These are phyloP conservation scores for Eimeria praecox DNA, from an alignment of 169 alveolate species.

Conservation along the genomic window DNA sequence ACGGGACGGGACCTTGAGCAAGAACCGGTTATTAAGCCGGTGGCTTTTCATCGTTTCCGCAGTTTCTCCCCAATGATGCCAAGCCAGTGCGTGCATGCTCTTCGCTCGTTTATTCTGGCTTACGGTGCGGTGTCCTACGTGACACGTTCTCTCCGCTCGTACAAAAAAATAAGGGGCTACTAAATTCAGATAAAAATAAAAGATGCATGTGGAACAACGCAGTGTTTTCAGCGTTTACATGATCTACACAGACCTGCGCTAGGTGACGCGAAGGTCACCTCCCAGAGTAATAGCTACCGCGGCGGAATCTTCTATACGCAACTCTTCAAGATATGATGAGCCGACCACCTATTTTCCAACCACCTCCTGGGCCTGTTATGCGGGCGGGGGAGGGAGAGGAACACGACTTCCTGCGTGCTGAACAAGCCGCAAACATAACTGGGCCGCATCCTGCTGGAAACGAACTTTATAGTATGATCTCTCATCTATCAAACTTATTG, in stretches of 20 bases:
- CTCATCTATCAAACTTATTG: conserved; percentile 1
- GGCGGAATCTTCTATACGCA: conserved; percentile 3
- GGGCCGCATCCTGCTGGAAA: not conserved
- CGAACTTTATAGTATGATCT: not conserved
- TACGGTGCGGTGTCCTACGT: conserved; percentile 38
- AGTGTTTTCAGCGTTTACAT: not conserved
- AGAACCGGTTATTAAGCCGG: not conserved
- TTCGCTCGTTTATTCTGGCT: not conserved
- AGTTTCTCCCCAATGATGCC: not conserved
- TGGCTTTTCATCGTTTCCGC: not conserved
- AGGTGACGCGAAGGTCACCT: conserved; percentile 63
- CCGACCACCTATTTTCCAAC: conserved; percentile 41
- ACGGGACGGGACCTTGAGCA: not conserved
- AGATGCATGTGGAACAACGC: not conserved
- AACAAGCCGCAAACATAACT: not conserved
- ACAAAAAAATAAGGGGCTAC: not conserved
- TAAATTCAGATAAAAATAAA: not conserved
- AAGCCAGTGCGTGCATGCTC: conserved; percentile 45
- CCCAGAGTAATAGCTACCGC: not conserved
- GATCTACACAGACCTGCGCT: not conserved
- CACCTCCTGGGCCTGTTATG: not conserved
- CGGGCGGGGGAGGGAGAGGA: conserved; percentile 14
- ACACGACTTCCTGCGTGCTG: not conserved
- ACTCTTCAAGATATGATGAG: not conserved
- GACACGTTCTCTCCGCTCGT: not conserved